Base-by-base conservation (phyloP, 2,329 filamentous ascomycete genomes). In the Alternaria sp. region DNA sequence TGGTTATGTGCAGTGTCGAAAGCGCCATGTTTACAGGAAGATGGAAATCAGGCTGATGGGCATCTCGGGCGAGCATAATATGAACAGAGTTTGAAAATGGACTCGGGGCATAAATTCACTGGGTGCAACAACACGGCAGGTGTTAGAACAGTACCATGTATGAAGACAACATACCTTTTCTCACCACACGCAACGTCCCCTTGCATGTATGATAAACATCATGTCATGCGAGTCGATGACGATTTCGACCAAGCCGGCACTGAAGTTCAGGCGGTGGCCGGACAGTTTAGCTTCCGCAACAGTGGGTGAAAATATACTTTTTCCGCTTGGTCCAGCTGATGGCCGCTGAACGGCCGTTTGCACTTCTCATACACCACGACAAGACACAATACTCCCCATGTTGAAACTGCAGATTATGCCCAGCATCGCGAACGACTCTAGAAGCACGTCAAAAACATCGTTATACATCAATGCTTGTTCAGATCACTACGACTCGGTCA, bases 1-100 rank as follows among this genome's bases (percentile, higher is more conserved):
- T 58, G 56, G 56, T 54, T 56, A 59, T 17, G 56, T 46, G 40
- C 33, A 48, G 52, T 40, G 50, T 51, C 17, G 34, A 39, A 34
- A 36, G 44, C 33, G 37, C 39, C n/a, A 28, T 54, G 39, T 41
- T 54, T 36, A 36, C 33, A 46, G 46, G 42, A 41, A 29, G 34
- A 21, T 42, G 41, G 55, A 39, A n/a, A 54, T 40, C 34, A 48
- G 26, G 36, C 48, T 28, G 48, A 37, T 37, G 51, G n/a, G 34
- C 21, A n/a, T 53, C 51, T 26, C 26, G 14, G 39, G 39, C 39
- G 45, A 46, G 36, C 23, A 51, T 56, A 23, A 51, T 51, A 36
- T 41, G 56, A 55, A 56, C 39, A 51, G 37, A 50, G 51, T 48
- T 55, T 55, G 56, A 57, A 23, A 41, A 57, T 46, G 24, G 39